Conservation (phyloP, 2,329 filamentous ascomycete species). For the Paecilomyces niveus region DNA sequence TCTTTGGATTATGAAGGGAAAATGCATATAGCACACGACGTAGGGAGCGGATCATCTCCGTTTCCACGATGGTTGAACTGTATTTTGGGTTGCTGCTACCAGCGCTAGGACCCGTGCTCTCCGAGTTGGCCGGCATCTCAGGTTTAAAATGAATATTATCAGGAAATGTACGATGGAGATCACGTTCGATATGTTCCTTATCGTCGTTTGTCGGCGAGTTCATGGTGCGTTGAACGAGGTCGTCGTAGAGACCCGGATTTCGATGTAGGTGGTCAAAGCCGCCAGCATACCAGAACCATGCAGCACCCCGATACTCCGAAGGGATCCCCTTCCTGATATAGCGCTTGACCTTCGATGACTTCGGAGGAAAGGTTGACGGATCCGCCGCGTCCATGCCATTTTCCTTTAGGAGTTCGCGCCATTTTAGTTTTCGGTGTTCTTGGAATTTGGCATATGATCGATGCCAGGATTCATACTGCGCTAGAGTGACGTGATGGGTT, state of each 20-base stretch:
- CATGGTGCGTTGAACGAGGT: constrained; percentile 61
- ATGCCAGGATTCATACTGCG: constrained; percentile 80
- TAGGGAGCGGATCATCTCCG: constrained; percentile 70
- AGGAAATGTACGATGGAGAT: constrained; percentile 88
- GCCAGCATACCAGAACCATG: constrained; percentile 95
- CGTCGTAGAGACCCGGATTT: constrained; percentile 68
- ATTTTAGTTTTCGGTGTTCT: constrained; percentile 69
- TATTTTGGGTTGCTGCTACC: constrained; percentile 31
- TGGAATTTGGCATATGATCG: constrained; percentile 67
- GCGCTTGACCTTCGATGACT: constrained; percentile 75
- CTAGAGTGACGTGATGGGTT: constrained; percentile 67
- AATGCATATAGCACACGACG: constrained; percentile 85
- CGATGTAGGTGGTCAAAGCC: constrained; percentile 72
- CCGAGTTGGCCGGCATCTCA: constrained; percentile 23
- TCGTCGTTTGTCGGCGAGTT: constrained; percentile 62
- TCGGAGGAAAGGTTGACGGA: constrained; percentile 71
- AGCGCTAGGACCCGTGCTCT: constrained; percentile 12
- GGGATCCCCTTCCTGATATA: constrained; percentile 92
- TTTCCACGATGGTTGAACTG: constrained; percentile 49
- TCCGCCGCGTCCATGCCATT: constrained; percentile 63
- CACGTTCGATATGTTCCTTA: constrained; percentile 84
- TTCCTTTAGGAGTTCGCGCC: constrained; percentile 70
- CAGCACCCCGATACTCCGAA: constrained; percentile 86
- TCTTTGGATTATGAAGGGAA: constrained; percentile 79
- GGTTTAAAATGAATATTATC: constrained; percentile 90